Base-by-base conservation (phyloP, 352 stramenopile species). In the Phytophthora constricta region DNA sequence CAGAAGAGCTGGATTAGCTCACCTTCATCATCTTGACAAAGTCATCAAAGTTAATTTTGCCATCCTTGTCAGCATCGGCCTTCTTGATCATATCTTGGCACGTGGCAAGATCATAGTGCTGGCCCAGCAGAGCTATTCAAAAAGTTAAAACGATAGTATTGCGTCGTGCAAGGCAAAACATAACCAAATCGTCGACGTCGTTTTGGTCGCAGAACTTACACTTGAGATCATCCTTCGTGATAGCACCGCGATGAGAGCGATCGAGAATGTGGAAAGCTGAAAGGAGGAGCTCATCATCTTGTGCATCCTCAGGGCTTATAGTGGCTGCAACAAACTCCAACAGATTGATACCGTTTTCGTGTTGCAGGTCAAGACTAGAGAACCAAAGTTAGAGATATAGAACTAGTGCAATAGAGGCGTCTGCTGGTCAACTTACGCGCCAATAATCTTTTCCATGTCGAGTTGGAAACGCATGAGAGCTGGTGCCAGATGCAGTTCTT, bases 311-410 rank as follows among this genome's bases (percentile, higher is more conserved):
- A 0, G 80, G 72, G 9, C 70, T 87, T 10, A 94, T 64, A 7
- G 84, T 91, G 0, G 86, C 86, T 16, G 86, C 84, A 16, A 94
- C 81, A 62, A 94, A 94, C 62, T 94, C 86, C 5, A 94, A 69
- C 25, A 94, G 51, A 46, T 91, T 94, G 28, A 94, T 76, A 8
- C 86, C 82, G 28, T 88, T 87, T 8, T 89, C 84, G 25, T 89
- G 76, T 50, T 92, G 80, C 50, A 92, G 82, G 37, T 94, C 81
- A 11, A 94, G 77, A 4, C 86, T 93, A 23, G 1, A 54, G 26
- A 27, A 25, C 8, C 25, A 33, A 62, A 48, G 17, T 45, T 27
- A 50, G 41, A 16, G 20, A 62, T 58, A 11, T 58, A 26, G 3
- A 19, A 58, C n/a, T 17, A 11, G 45, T 16, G 55, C 16, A 20